phyloP scores from a whole-genome alignment of 768 basidiomycete species.

The Pisolithus marmoratus region DNA sequence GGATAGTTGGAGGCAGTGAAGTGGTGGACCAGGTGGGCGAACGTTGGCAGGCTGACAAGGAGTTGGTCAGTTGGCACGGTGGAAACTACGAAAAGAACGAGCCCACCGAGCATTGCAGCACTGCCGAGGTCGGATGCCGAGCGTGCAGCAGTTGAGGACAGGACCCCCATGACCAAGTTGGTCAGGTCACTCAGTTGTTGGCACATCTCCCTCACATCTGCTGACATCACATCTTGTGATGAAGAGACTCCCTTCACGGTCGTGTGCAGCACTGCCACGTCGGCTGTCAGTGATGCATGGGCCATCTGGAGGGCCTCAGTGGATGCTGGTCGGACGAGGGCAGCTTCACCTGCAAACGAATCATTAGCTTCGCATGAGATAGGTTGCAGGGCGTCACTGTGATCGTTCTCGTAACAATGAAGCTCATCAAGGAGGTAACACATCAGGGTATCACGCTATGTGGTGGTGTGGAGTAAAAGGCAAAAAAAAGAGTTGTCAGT shows the following conservation, averaged over 20 bases:
- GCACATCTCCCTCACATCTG: not conserved
- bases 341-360: not conserved
- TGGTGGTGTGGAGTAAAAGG: not conserved
- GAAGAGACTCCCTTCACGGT: not conserved
- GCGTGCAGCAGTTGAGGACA: too few species aligned
- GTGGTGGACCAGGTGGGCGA: too few species aligned
- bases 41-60: too few species aligned
- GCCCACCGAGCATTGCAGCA: too few species aligned
- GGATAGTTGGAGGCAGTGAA: too few species aligned
- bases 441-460: constrained; percentile 3
- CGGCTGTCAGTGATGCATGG: not conserved
- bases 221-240: too few species aligned
- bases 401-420: constrained; percentile 19
- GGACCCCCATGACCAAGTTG: not conserved
- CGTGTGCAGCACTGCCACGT: not conserved
- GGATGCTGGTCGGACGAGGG: not conserved
- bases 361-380: not conserved
- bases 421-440: constrained; percentile 26
- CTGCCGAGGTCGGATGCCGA: too few species aligned
- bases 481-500: not conserved
- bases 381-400: constrained; percentile 11
- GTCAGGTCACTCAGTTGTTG: not conserved
- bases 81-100: too few species aligned
- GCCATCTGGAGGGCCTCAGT: not conserved
- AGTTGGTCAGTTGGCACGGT: too few species aligned